These are phyloP conservation scores for Ashbya aceris DNA, from an alignment of 1,139 yeast species.

Conservation along the genomic window DNA sequence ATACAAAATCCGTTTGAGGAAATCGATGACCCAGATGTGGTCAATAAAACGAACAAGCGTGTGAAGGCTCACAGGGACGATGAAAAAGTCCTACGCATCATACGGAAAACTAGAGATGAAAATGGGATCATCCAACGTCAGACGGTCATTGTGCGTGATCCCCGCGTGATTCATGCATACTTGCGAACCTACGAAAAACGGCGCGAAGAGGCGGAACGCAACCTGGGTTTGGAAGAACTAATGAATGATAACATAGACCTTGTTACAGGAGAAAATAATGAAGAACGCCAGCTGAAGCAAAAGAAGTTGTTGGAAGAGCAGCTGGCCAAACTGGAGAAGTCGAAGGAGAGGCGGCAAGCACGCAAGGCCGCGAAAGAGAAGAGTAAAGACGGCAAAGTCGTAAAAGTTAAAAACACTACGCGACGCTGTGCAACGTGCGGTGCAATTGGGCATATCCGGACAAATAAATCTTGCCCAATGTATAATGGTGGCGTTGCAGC, in stretches of 20 bases:
- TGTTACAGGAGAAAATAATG: conserved; percentile 73
- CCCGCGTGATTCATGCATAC: conserved; percentile 80
- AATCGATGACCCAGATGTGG: conserved; percentile 31
- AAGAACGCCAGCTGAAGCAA: conserved; percentile 71
- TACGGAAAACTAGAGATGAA: conserved; percentile 72
- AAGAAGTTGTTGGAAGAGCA: conserved; percentile 76
- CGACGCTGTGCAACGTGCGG: conserved; percentile 94
- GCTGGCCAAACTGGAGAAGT: conserved; percentile 72
- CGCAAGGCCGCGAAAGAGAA: conserved; percentile 49
- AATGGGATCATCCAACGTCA: conserved; percentile 81
- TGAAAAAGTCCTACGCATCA: conserved; percentile 54
- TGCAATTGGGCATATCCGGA: conserved; percentile 86
- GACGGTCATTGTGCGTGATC: conserved; percentile 72
- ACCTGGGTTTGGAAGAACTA: conserved; percentile 27
- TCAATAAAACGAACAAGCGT: conserved; percentile 29
- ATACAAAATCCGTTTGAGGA: conserved; percentile 37
- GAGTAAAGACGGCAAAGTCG: conserved; percentile 16
- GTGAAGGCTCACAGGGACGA: conserved; percentile 23
- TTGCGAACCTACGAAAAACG: conserved; percentile 66
- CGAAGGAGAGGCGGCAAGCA: conserved; percentile 54
- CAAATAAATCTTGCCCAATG: conserved; percentile 84
- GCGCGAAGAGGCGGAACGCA: conserved; percentile 50
- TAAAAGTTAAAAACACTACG: conserved; percentile 53
- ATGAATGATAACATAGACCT: conserved; percentile 40
- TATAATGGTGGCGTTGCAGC: conserved; percentile 35